Conservation (phyloP, 306 rosid species). For the Vicia faba region DNA sequence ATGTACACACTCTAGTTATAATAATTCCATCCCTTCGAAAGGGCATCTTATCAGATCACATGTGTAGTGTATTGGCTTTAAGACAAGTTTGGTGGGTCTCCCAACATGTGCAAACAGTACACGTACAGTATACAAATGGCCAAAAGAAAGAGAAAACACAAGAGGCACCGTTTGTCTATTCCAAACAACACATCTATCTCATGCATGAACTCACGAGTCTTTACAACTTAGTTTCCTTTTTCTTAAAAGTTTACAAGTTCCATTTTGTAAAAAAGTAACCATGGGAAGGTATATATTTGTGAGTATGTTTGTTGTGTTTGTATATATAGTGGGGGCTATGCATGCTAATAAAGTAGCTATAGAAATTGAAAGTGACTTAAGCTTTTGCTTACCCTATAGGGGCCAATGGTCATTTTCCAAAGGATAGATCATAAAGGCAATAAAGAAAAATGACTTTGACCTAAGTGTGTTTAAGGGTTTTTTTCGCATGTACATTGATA, state of each 20-base stretch:
- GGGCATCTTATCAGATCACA: conserved; percentile 38
- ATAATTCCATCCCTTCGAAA: conserved; percentile 21
- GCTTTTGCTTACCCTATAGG: conserved; percentile 4
- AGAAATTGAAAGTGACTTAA: conserved; percentile 8
- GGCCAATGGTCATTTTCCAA: neutral
- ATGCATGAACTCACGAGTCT: conserved; percentile 4
- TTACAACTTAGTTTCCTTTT: neutral
- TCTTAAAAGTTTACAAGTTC: conserved; percentile 2
- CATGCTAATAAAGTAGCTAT: conserved; percentile 1
- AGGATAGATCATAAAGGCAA: neutral
- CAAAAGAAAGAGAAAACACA: neutral
- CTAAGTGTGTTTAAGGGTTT: too few relatives aligned
- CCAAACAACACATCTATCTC: neutral
- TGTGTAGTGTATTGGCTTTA: conserved; percentile 34
- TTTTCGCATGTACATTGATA: too few relatives aligned
- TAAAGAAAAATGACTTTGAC: neutral
- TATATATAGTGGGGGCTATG: conserved; percentile 15
- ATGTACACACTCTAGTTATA: neutral
- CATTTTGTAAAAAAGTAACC: neutral
- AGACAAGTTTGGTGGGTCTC: conserved; percentile 44
- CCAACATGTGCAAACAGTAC: conserved; percentile 38
- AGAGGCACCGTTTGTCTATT: conserved; percentile 17
- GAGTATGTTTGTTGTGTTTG: conserved; percentile 15
- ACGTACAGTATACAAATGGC: neutral
- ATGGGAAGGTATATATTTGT: conserved; percentile 4